Evolutionary conservation across 2,329 filamentous ascomycete genomes (phyloP), one percentile per base, ranked within the genome.

Genomic region (Colletotrichum australisinense): DNA sequence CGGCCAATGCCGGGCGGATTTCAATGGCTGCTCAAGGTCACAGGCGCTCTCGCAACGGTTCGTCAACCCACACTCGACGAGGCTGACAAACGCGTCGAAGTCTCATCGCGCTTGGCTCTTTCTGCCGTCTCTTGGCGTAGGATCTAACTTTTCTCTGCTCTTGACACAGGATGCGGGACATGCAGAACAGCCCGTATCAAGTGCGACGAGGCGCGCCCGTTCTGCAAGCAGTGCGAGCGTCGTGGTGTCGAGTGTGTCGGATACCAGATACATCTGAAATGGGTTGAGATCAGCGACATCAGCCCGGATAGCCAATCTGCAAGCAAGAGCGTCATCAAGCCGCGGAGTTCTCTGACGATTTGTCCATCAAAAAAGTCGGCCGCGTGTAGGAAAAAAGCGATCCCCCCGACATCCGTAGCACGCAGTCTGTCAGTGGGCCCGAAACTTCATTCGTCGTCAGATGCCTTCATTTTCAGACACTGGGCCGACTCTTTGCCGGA

Each of bases 391-490:
- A 32, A 65, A 35, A 26, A 35, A 14, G 11, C 24, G 14, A 60
- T 22, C 35, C 14, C 26, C 28, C 46, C 49, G 12, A 57, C 52
- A 11, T 19, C 67, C 35, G 14, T 64, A 28, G 8, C 56, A 9
- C 60, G 60, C 19, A 57, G 35, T 38, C 60, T 60, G 32, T 7
- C 63, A 19, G 35, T 42, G 4, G 60, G 63, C 7, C 68, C 58
- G 9, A 52, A 32, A 4, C 63, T 68, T 35, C 38, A 53, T 12
- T 72, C 68, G 24, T 42, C 63, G 2, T 28, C 46, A 8, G 72
- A 74, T 19, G 57, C 60, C 2, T 60, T 68, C 58, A 59, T 74
- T 5, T 72, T 74, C 60, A 52, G 35, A 4, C 68, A 74, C 35
- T 74, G 68, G 72, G 59, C 67, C 19, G 52, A 65, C 19, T 46